Conservation (phyloP, 2,329 filamentous ascomycete species). For the Nothopassalora personata region DNA sequence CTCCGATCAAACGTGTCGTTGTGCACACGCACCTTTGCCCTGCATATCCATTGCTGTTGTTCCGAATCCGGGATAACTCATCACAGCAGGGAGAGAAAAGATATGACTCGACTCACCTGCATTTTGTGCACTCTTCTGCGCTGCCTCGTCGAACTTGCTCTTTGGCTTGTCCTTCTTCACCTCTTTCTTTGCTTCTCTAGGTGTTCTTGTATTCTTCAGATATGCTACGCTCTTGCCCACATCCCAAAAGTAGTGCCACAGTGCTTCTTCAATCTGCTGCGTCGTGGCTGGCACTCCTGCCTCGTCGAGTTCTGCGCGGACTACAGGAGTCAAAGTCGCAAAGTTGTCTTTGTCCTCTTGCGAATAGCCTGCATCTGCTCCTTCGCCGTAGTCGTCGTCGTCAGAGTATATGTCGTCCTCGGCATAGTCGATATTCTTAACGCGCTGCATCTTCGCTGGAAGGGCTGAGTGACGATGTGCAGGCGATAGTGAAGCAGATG, state of each 20-base stretch:
- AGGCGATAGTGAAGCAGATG: background rate
- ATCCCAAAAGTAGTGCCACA: constrained; percentile 97
- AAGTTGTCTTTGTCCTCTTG: constrained; percentile 37
- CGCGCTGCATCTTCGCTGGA: constrained; percentile 35
- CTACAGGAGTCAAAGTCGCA: constrained; percentile 29
- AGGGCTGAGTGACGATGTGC: background rate
- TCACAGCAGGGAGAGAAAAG: constrained; percentile 3
- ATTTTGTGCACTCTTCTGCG: constrained; percentile 37
- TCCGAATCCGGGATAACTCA: background rate
- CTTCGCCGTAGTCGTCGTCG: constrained; percentile 41
- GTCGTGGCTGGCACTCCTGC: constrained; percentile 49
- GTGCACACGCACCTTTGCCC: constrained; percentile 3
- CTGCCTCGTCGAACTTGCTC: constrained; percentile 45
- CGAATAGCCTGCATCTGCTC: constrained; percentile 30
- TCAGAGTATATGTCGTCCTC: constrained; percentile 50
- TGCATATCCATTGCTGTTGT: background rate
- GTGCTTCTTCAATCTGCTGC: constrained; percentile 74
- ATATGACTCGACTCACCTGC: constrained; percentile 40
- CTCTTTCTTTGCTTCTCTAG: constrained; percentile 23
- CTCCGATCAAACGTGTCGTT: background rate
- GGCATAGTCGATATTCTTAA: constrained; percentile 45
- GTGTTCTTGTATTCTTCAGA: constrained; percentile 49
- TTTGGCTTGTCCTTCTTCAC: constrained; percentile 36
- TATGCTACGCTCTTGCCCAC: constrained; percentile 79
- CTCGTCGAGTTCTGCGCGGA: constrained; percentile 32